Evolutionary conservation across 495 filamentous ascomycete genomes (phyloP).

Genomic region (Bacidia rubella): DNA sequence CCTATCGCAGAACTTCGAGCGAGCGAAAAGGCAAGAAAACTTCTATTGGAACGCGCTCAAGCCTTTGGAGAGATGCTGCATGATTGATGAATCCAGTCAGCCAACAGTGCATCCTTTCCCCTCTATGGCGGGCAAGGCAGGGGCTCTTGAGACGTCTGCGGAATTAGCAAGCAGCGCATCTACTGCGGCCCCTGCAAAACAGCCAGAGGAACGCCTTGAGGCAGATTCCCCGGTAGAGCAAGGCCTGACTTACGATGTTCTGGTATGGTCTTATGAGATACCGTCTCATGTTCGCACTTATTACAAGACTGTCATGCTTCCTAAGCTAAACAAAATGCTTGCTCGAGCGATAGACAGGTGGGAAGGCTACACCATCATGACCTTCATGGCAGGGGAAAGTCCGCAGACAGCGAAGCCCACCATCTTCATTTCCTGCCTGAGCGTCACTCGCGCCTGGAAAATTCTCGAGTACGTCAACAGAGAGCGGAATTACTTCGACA

Average conservation of each 20-base stretch:
- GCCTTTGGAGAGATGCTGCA: conserved; percentile 27
- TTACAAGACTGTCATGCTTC: conserved; percentile 60
- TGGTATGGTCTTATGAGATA: conserved; percentile 26
- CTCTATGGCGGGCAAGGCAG: conserved; percentile 5
- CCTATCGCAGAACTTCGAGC: conserved; percentile 4
- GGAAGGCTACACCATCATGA: conserved; percentile 60
- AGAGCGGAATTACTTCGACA: conserved; percentile 39
- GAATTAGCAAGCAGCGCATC: not conserved
- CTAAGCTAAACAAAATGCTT: conserved; percentile 55
- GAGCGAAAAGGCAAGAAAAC: conserved; percentile 21
- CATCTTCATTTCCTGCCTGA: conserved; percentile 61
- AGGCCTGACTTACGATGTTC: conserved; percentile 3
- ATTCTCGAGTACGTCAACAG: conserved; percentile 58
- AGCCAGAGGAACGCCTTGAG: conserved; percentile 6
- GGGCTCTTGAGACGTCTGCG: not conserved
- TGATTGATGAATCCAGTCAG: conserved; percentile 24
- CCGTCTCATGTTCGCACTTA: conserved; percentile 49
- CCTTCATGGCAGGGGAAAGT: conserved; percentile 61
- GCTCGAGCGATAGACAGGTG: conserved; percentile 43
- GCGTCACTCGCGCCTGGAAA: conserved; percentile 53
- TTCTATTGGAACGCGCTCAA: conserved; percentile 30
- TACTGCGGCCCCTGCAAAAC: not conserved
- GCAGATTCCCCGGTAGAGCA: conserved; percentile 9
- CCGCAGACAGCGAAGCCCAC: conserved; percentile 53
- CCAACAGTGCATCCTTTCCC: conserved; percentile 6